Base-by-base conservation (phyloP, 2,329 filamentous ascomycete species). In the Fusarium coffeatum region DNA sequence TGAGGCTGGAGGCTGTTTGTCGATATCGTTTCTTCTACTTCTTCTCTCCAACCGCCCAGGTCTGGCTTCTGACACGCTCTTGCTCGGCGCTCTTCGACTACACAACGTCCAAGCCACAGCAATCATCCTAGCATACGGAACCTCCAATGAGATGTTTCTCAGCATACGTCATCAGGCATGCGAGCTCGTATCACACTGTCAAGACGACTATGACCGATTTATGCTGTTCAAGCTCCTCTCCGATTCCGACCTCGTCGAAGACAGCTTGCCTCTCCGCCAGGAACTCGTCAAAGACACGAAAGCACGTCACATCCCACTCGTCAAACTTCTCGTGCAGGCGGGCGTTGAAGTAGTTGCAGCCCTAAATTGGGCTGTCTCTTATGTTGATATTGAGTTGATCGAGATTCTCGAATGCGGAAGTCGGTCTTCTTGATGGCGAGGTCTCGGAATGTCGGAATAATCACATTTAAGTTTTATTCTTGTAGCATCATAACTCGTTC, bases 341-440 rank as follows among this genome's bases (percentile, higher is more conserved):
- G 67, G 49, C 3, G 62, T 64, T 3, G 25, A 13, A 5, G 22
- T 70, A 0, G 62, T 70, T 8, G 43, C 16, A 2, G 56, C 66
- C 5, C 16, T 69, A 0, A 37, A 56, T 3, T 59, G 28, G 53
- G 62, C 53, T 3, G 18, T 64, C 0, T 63, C 57, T 4, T 42
- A 53, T 0, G 12, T 67, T 2, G 66, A 69, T 34, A 64, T 59
- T 9, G 20, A 25, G 2, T 32, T 64, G 3, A 20, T 69, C 3
- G 57, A 70, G 5, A 8, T 64, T 9, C 22, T 69, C 2, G 53
- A 25, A 2, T 16, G 16, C 1, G 66, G 62, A 1, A 30, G 9
- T 1, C 20, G 63, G 3, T 40, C 34, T 1, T 53, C 28, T 1
- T 1, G 11, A 8, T 32, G 15, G 15, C 2, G 30, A 8, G 13